These are phyloP conservation scores for Torrubiella hemipterigena DNA, from an alignment of 2,329 filamentous ascomycete genomes.

Conservation along the genomic window DNA sequence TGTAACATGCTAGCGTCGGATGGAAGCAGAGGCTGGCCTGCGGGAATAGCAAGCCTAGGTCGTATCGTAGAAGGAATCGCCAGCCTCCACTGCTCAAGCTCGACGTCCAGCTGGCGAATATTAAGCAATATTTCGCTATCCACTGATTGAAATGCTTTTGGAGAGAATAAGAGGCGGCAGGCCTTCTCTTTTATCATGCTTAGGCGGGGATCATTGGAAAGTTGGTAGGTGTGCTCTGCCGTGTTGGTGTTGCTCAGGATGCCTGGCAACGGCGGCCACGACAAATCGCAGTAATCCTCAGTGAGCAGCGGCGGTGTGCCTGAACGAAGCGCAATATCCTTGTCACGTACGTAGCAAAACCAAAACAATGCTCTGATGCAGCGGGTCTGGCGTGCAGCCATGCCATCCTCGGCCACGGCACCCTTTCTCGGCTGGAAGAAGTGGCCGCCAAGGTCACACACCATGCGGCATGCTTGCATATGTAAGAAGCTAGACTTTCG, in stretches of 20 bases:
- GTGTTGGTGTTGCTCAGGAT: background rate
- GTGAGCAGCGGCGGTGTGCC: constrained; percentile 14
- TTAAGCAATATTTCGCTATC: constrained; percentile 13
- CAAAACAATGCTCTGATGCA: constrained; percentile 13
- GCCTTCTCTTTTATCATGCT: constrained; percentile 11
- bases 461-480: constrained; percentile 8
- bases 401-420: background rate
- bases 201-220: constrained; percentile 5
- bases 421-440: background rate
- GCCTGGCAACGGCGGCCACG: constrained; percentile 18
- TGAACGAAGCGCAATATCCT: constrained; percentile 12
- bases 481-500: constrained; percentile 1
- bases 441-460: constrained; percentile 5
- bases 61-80: constrained; percentile 9
- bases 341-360: constrained; percentile 15
- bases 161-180: constrained; percentile 11
- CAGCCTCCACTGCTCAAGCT: constrained; percentile 20
- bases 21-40: background rate
- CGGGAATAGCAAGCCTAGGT: constrained; percentile 1
- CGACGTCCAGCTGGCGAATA: constrained; percentile 17
- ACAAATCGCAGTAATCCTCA: constrained; percentile 39
- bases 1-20: background rate
- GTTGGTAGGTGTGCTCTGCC: constrained; percentile 3
- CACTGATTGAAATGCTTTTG: constrained; percentile 8
- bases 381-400: background rate